phyloP scores from a whole-genome alignment of 345 rosid species.

The Ceriops tagal region DNA sequence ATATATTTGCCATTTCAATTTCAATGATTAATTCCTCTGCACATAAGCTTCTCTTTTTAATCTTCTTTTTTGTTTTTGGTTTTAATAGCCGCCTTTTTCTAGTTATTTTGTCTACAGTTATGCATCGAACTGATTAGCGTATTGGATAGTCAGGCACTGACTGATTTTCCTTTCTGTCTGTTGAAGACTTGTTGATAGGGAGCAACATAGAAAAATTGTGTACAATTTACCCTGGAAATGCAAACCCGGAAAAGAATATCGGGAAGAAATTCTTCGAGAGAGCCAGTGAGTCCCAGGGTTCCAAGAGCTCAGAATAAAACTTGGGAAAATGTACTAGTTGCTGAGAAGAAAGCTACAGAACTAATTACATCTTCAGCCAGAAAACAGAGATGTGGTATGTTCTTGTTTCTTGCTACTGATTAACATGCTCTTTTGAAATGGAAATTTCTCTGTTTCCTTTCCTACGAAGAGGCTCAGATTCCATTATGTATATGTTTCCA shows the following conservation, averaged over 20 bases:
- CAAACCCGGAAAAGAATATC: constrained; percentile 53
- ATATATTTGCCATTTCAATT: too few species aligned
- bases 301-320: constrained; percentile 48
- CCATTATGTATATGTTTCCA: not conserved
- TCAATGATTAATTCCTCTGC: too few species aligned
- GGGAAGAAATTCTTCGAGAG: constrained; percentile 49
- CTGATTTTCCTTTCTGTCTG: not conserved
- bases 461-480: too few species aligned
- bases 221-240: constrained; percentile 31
- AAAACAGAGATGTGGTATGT: constrained; percentile 47
- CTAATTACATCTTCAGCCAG: constrained; percentile 65
- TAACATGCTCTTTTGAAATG: not conserved
- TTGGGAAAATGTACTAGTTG: constrained; percentile 46
- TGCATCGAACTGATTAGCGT: not conserved
- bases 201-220: constrained; percentile 9
- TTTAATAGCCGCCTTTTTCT: too few species aligned
- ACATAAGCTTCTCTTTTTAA: not conserved
- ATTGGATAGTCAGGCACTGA: not conserved
- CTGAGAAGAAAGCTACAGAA: constrained; percentile 47
- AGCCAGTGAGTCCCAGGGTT: constrained; percentile 42
- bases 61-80: not conserved
- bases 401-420: constrained; percentile 2
- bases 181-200: constrained; percentile 8
- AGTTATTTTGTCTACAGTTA: not conserved
- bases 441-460: too few species aligned